Evolutionary conservation across 768 basidiomycete species (phyloP).

Genomic region (Pisolithus orientalis): DNA sequence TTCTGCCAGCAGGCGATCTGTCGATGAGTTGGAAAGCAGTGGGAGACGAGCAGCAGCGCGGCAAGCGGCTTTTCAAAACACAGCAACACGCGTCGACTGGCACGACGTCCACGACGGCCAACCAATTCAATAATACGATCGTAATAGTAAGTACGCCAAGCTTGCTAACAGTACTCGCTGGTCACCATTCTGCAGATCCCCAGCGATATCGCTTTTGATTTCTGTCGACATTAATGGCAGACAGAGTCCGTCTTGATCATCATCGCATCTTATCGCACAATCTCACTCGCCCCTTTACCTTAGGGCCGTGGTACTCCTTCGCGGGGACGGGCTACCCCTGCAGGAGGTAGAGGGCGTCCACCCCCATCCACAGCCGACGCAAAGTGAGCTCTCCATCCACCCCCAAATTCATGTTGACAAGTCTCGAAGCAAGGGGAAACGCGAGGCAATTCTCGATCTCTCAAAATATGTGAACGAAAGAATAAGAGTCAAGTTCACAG

Average conservation of each 20-base stretch:
- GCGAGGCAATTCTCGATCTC: constrained; percentile 93
- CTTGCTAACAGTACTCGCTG: too few relatives aligned
- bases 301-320: constrained; percentile 53
- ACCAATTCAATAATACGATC: background rate
- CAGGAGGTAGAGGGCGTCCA: constrained; percentile 16
- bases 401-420: constrained; percentile 21
- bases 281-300: constrained; percentile 19
- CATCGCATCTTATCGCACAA: background rate
- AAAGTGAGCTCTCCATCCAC: constrained; percentile 19
- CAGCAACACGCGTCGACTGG: background rate
- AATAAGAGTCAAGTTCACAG: constrained; percentile 96
- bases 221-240: constrained; percentile 17
- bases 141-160: too few relatives aligned
- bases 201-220: background rate
- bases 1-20: background rate
- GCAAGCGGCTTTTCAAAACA: constrained; percentile 32
- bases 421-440: constrained; percentile 41
- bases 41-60: constrained; percentile 15
- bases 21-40: constrained; percentile 10
- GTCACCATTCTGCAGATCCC: background rate
- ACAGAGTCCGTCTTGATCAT: constrained; percentile 21
- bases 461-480: constrained; percentile 90
- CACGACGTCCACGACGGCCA: background rate
- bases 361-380: constrained; percentile 12
- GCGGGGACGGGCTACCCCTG: constrained; percentile 41